Conservation (phyloP, 306 rosid genomes). For the Sesbania bispinosa region DNA sequence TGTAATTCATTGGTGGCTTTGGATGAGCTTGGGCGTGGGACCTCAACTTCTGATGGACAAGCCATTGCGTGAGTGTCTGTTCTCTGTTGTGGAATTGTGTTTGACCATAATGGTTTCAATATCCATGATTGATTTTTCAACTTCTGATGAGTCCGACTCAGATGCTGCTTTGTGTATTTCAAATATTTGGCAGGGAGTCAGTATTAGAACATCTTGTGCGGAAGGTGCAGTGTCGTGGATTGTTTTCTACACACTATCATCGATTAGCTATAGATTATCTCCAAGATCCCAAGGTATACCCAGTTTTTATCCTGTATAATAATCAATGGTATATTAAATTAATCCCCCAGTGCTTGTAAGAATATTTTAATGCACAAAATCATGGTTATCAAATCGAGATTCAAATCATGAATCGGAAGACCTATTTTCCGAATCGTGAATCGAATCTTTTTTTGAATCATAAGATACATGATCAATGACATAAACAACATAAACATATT, state of each 20-base stretch:
- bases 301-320: background rate
- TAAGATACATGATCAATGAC: too few species aligned
- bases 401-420: too few species aligned
- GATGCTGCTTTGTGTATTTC: conserved; percentile 17
- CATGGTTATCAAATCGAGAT: too few species aligned
- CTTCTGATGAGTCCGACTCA: background rate
- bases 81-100: conserved; percentile 12
- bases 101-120: conserved; percentile 11
- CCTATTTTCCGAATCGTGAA: too few species aligned
- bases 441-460: too few species aligned
- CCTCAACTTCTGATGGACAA: conserved; percentile 97
- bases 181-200: conserved; percentile 56
- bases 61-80: conserved; percentile 83
- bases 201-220: conserved; percentile 85
- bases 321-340: background rate
- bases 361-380: conserved; percentile 2
- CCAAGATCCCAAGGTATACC: conserved; percentile 60
- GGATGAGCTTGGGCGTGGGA: conserved; percentile 99
- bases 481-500: too few species aligned
- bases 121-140: background rate
- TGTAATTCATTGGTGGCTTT: conserved; percentile 71
- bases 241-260: conserved; percentile 93
- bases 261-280: conserved; percentile 65
- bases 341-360: conserved; percentile 7
- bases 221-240: conserved; percentile 78